These are phyloP conservation scores for Pichia sp. DNA, from an alignment of 1,139 yeast species.

Conservation along the genomic window DNA sequence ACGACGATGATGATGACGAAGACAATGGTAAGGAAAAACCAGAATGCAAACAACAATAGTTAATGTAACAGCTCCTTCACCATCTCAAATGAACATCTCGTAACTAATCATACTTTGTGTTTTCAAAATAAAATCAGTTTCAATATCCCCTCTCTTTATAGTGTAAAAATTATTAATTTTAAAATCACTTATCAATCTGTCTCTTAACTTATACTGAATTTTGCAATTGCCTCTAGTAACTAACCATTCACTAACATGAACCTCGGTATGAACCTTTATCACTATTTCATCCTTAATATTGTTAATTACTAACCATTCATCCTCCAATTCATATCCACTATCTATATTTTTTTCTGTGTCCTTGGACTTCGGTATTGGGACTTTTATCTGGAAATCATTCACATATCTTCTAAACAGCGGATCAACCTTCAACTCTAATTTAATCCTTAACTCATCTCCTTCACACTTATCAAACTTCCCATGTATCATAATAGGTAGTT, in stretches of 20 bases:
- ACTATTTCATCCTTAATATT: not conserved
- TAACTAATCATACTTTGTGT: not conserved
- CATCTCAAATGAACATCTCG: not conserved
- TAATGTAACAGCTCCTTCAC: no score
- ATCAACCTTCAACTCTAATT: not conserved
- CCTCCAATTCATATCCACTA: not conserved
- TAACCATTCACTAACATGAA: not conserved
- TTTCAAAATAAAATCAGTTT: not conserved
- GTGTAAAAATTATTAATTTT: not conserved
- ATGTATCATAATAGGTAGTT: not conserved
- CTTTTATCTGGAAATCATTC: not conserved
- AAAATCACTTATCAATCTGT: not conserved
- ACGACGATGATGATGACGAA: slow-evolving; percentile 5
- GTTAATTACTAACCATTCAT: not conserved
- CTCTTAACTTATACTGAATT: not conserved
- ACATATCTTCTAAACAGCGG: not conserved
- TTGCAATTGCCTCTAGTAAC: not conserved
- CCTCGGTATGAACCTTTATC: not conserved
- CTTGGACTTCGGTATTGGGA: not conserved
- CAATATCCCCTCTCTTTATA: not conserved
- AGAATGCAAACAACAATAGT: slow-evolving; percentile 18
- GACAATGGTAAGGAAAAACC: slow-evolving; percentile 10
- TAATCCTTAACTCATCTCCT: not conserved
- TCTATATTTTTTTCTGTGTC: not conserved
- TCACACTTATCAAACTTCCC: not conserved